phyloP scores from a whole-genome alignment of 2,329 filamentous ascomycete species.

The Diaporthe destruens region DNA sequence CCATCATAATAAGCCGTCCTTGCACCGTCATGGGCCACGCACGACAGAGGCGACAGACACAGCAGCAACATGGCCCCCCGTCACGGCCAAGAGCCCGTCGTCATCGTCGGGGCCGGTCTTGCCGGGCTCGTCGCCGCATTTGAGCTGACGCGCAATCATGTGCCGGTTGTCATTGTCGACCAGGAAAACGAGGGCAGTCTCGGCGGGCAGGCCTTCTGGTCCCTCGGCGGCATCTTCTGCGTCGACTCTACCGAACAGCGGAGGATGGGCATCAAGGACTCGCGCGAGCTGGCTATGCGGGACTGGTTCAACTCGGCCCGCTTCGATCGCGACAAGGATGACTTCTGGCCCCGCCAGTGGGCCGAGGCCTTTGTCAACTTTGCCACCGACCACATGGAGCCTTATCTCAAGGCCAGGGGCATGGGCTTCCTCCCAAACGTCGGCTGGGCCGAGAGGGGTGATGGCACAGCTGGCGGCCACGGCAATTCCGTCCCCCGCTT shows the following conservation, averaged over 20 bases:
- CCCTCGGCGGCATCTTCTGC: constrained; percentile 71
- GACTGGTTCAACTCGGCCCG: constrained; percentile 70
- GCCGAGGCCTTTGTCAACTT: constrained; percentile 75
- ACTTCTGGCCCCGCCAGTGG: constrained; percentile 71
- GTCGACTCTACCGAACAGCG: constrained; percentile 70
- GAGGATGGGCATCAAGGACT: constrained; percentile 69
- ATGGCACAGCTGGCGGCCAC: constrained; percentile 67
- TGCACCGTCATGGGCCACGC: not conserved
- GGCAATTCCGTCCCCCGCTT: constrained; percentile 75
- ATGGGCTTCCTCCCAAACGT: constrained; percentile 66
- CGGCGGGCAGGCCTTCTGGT: constrained; percentile 75
- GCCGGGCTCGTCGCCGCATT: constrained; percentile 71
- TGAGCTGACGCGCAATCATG: constrained; percentile 63
- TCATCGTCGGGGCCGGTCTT: constrained; percentile 69
- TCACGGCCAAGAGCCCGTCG: constrained; percentile 55
- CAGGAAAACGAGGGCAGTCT: constrained; percentile 69
- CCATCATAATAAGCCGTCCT: too few relatives aligned
- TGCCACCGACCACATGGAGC: constrained; percentile 69
- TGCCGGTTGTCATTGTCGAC: constrained; percentile 67
- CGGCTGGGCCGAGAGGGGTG: constrained; percentile 72
- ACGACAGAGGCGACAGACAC: not conserved
- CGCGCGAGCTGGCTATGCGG: constrained; percentile 66
- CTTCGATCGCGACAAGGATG: constrained; percentile 69
- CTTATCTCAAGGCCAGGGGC: constrained; percentile 66
- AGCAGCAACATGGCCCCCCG: constrained; percentile 16